phyloP scores from a whole-genome alignment of 2,329 filamentous ascomycete genomes.

The Epichloe brachyelytri region DNA sequence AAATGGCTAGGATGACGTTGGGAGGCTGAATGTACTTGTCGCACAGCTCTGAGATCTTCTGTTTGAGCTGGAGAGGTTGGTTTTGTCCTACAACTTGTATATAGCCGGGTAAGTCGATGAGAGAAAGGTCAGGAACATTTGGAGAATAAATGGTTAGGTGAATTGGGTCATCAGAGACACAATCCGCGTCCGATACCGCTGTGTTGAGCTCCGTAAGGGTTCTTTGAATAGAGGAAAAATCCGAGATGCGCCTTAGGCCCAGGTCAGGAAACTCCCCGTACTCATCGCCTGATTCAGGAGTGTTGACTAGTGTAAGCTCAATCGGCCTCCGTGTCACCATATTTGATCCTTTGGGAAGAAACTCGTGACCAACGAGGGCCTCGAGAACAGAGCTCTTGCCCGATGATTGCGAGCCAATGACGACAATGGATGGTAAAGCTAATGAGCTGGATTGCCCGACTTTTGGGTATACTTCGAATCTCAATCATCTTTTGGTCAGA shows the following conservation, averaged over 20 bases:
- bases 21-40: constrained; percentile 97
- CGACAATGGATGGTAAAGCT: constrained; percentile 92
- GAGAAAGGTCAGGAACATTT: constrained; percentile 83
- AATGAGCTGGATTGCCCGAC: constrained; percentile 85
- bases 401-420: constrained; percentile 95
- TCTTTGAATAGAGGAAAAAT: constrained; percentile 84
- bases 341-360: constrained; percentile 92
- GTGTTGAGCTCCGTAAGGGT: constrained; percentile 91
- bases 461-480: constrained; percentile 75
- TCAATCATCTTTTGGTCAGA: constrained; percentile 99
- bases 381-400: constrained; percentile 96
- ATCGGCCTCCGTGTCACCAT: constrained; percentile 97
- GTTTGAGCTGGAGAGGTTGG: constrained; percentile 81
- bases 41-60: constrained; percentile 90
- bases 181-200: constrained; percentile 80
- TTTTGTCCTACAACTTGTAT: constrained; percentile 91
- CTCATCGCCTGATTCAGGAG: constrained; percentile 71
- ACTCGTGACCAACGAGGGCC: constrained; percentile 94
- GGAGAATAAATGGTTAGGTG: constrained; percentile 92
- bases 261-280: constrained; percentile 95
- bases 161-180: constrained; percentile 93
- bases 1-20: constrained; percentile 94
- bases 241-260: constrained; percentile 76
- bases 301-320: constrained; percentile 92
- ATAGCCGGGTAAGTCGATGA: constrained; percentile 94